Evolutionary conservation across 2,329 filamentous ascomycete species (phyloP).

Genomic region (Stachybotrys chlorohalonatus): DNA sequence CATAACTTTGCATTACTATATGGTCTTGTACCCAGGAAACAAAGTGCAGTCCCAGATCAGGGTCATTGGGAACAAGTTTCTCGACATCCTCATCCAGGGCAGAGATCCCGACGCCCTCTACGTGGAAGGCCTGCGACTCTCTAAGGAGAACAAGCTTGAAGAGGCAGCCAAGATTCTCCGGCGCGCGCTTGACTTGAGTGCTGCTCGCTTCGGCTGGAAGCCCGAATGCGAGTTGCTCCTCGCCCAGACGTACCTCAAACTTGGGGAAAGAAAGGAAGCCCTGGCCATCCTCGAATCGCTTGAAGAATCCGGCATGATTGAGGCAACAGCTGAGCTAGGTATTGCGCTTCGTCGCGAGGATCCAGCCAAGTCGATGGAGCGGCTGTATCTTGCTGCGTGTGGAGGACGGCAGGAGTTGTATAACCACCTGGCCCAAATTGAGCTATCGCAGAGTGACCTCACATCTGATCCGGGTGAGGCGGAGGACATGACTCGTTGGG

Average conservation of each 20-base stretch:
- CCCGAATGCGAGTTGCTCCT: constrained; percentile 14
- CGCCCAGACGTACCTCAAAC: constrained; percentile 12
- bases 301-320: constrained; percentile 9
- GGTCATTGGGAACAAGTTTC: constrained; percentile 17
- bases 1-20: constrained; percentile 9
- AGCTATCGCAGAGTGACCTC: constrained; percentile 12
- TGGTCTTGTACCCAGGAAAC: constrained; percentile 1
- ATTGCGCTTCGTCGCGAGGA: constrained; percentile 12
- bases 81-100: constrained; percentile 12
- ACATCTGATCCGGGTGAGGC: constrained; percentile 5
- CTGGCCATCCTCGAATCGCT: constrained; percentile 11
- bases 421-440: constrained; percentile 17
- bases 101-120: constrained; percentile 26
- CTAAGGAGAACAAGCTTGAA: constrained; percentile 11
- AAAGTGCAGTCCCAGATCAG: constrained; percentile 5
- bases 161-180: constrained; percentile 12
- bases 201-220: constrained; percentile 16
- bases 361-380: constrained; percentile 11
- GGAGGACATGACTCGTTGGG: constrained; percentile 17
- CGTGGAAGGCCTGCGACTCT: constrained; percentile 20
- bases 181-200: constrained; percentile 12
- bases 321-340: constrained; percentile 18
- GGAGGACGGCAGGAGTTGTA: constrained; percentile 15
- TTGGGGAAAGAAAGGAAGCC: constrained; percentile 13
- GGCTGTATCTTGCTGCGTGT: constrained; percentile 16